Evolutionary conservation across 805 yeast species (phyloP), one percentile per base, ranked within the genome.

Genomic region (Candida taoyuanica): DNA sequence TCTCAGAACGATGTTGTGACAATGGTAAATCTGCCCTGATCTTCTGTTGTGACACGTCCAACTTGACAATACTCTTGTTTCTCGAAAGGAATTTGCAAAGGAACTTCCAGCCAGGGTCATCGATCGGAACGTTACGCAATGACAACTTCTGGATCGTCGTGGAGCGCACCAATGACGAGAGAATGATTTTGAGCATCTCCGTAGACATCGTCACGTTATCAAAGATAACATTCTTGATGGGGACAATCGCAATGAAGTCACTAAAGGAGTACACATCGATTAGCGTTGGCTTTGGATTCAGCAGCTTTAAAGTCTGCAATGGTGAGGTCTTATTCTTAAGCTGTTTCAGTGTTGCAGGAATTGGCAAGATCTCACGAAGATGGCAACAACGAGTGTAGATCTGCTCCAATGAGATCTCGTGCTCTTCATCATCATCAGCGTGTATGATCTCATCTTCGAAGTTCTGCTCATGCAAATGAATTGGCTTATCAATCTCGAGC

Each of bases 361-460:
- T 89, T 2, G 98, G 97, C 44, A 89, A 60, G 40, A 89, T 89
- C 53, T 89, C 97, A 39, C 97, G 69, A 42, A 89, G 65, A 59
- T 89, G 97, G 58, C 97, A 89, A 59, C 97, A 91, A 47, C 97
- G 68, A 1, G 96, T 86, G 61, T 89, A 89, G 53, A 91, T 69
- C 32, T 78, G 72, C 50, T 86, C 96, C 37, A 69, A 44, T 27
- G 68, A 65, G 37, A 47, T 38, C 7, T 55, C 57, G 13, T 34
- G 38, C 6, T 35, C 39, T 5, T 39, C 42, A 16, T 39, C 40
- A 13, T 39, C 42, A 16, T 39, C 40, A 13, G 49, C 39, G 19
- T 42, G 37, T 13, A 47, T 42, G 17, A 47, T 37, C 14, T 59
- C 61, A 31, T 59, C 64, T 15, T 60, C 67, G 49, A 77, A 78